A percentile compares a stretch with the other conserved stretches of the same genome.
phyloP scores from a whole-genome alignment of 129 eudicot species.

The Chrysanthemum lavandulifolium region DNA sequence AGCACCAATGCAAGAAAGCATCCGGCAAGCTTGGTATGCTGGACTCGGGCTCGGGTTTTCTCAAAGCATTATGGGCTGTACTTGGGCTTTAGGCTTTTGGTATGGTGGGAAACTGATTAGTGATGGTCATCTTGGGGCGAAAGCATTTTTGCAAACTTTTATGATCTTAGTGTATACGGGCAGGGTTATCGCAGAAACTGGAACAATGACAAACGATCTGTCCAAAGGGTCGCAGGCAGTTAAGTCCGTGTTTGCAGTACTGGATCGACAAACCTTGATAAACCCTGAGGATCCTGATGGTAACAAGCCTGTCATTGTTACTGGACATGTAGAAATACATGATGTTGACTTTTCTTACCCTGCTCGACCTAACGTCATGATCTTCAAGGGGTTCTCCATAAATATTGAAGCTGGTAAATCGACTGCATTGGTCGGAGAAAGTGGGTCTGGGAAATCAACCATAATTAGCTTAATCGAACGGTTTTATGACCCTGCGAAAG shows the following conservation, averaged over 20 bases:
- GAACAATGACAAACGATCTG: slow-evolving; percentile 77
- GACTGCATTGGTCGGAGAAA: slow-evolving; percentile 81
- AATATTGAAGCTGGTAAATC: slow-evolving; percentile 70
- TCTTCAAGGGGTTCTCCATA: slow-evolving; percentile 62
- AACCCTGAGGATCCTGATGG: slow-evolving; percentile 65
- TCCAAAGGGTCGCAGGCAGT: slow-evolving; percentile 64
- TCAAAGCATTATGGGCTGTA: slow-evolving; percentile 47
- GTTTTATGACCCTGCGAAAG: slow-evolving; percentile 68
- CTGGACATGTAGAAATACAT: slow-evolving; percentile 48
- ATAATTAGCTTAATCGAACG: slow-evolving; percentile 70
- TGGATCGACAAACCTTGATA: slow-evolving; percentile 53
- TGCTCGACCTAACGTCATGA: slow-evolving; percentile 50
- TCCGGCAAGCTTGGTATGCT: slow-evolving; percentile 73
- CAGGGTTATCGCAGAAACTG: slow-evolving; percentile 74
- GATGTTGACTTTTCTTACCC: slow-evolving; percentile 76
- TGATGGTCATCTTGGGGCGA: slow-evolving; percentile 40
- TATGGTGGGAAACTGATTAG: slow-evolving; percentile 63
- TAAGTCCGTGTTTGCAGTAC: slow-evolving; percentile 63
- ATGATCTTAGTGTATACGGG: slow-evolving; percentile 68
- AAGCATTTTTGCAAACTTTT: slow-evolving; percentile 54
- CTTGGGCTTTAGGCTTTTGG: slow-evolving; percentile 76
- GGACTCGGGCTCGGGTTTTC: slow-evolving; percentile 76
- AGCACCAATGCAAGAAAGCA: slow-evolving; percentile 59
- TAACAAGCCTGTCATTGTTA: slow-evolving; percentile 40
- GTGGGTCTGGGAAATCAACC: slow-evolving; percentile 91